Conservation (phyloP, 441 rosid species). For the Cnidoscolus chayamansa region DNA sequence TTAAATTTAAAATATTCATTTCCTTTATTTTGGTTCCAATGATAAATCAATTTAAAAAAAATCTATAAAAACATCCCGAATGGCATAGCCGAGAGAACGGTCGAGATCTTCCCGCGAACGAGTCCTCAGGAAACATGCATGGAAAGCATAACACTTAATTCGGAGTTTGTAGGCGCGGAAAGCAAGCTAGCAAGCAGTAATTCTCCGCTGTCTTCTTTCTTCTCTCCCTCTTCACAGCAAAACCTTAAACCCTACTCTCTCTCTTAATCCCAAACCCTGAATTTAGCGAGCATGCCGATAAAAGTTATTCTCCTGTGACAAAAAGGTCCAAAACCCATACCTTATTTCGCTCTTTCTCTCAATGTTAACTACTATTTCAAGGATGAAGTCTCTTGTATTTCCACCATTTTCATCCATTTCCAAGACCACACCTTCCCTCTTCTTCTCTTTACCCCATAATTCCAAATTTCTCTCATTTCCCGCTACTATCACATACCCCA, state of each 20-base stretch:
- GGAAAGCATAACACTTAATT: not conserved
- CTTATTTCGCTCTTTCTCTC: not conserved
- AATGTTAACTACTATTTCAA: constrained; percentile 33
- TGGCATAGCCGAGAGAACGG: not conserved
- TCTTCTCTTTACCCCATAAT: constrained; percentile 23
- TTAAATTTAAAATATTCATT: too few relatives aligned
- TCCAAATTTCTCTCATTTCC: constrained; percentile 18
- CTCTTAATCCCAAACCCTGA: not conserved
- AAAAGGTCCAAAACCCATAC: constrained; percentile 3
- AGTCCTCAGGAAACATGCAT: not conserved
- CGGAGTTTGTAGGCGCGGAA: too few relatives aligned
- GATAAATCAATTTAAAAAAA: too few relatives aligned
- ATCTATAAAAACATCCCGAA: not conserved
- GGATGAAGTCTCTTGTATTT: constrained; percentile 38
- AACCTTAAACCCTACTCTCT: constrained; percentile 15
- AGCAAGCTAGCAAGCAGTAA: too few relatives aligned
- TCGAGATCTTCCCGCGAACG: not conserved
- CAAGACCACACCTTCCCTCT: constrained; percentile 22
- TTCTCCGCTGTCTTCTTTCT: not conserved
- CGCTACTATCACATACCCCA: constrained; percentile 13
- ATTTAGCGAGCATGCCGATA: constrained; percentile 10
- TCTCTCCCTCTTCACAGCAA: not conserved
- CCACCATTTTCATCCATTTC: constrained; percentile 31
- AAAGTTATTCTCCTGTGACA: not conserved
- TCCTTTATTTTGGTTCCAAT: too few relatives aligned